Base-by-base conservation (phyloP, 2,329 filamentous ascomycete genomes). In the Domatiomyces globalis region DNA sequence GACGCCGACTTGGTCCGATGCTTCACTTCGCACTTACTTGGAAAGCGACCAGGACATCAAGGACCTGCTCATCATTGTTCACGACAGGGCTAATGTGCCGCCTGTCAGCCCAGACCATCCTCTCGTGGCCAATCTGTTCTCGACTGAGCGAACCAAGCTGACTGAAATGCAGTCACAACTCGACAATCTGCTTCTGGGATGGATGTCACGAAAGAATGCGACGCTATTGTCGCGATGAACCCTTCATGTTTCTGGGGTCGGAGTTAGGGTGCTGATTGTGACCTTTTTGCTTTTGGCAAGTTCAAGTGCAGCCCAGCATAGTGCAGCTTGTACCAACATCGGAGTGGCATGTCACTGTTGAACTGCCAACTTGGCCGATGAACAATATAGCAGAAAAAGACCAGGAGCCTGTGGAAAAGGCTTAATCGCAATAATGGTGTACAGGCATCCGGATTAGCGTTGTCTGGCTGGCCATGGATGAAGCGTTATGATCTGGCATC, bases 131-230 rank as follows among this genome's bases (percentile, higher is more conserved):
- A 79, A 81, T 19, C 71, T 96, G 50, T 96, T 94, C 71, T 81
- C 81, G 48, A 86, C 94, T 63, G 87, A 95, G 68, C 89, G 87
- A 63, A 85, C 84, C 59, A 84, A 84, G 63, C 69, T 96, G 63
- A 83, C 84, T 49, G 87, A 92, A 64, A 89, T 98, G 68, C 90
- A 87, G 53, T 84, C 83, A 70, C 84, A 90, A 75, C 76, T 96
- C 59, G 90, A 98, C 69, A 80, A 85, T 18, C 81, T 95, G 78
- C 77, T 95, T 45, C 84, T 83, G 58, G 82, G 86, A 62, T 89
- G 87, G 83, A 73, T 94, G 57, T 67, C 71, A 48, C 72, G 69
- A 54, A 72, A 72, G 55, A 60, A 61, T 48, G 43, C 48, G 42
- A 52, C 29, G 39, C 27, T 54, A 42, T 25, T 56, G 48, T 53